Evolutionary conservation across 2,329 filamentous ascomycete genomes (phyloP).

Genomic region (Lecanicillium sp.): DNA sequence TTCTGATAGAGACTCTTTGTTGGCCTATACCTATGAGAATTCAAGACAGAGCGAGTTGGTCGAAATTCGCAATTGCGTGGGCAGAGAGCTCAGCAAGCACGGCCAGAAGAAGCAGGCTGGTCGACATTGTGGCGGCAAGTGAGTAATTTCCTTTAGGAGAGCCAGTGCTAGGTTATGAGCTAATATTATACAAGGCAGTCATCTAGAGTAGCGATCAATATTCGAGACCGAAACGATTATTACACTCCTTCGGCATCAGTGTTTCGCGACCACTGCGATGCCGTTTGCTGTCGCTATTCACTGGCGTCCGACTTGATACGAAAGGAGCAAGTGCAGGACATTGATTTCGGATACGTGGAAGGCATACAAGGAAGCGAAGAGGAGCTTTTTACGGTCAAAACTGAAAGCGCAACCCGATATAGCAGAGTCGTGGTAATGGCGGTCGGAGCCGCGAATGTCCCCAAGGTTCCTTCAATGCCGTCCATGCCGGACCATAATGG

Average conservation of each 20-base stretch:
- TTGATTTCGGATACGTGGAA: slow-evolving; percentile 48
- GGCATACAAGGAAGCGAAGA: slow-evolving; percentile 36
- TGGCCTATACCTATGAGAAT: slow-evolving; percentile 59
- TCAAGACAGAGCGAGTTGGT: slow-evolving; percentile 55
- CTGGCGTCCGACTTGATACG: slow-evolving; percentile 42
- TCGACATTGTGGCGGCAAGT: slow-evolving; percentile 33
- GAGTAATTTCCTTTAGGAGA: slow-evolving; percentile 11
- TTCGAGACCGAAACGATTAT: slow-evolving; percentile 62
- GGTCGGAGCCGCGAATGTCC: slow-evolving; percentile 59
- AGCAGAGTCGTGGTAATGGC: slow-evolving; percentile 61
- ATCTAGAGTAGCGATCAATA: slow-evolving; percentile 48
- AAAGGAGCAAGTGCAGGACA: slow-evolving; percentile 51
- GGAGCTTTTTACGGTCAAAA: slow-evolving; percentile 58
- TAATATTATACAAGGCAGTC: slow-evolving; percentile 29
- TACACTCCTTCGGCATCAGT: slow-evolving; percentile 55
- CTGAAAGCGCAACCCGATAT: slow-evolving; percentile 45
- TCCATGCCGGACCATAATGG: slow-evolving; percentile 19
- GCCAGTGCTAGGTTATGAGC: background rate
- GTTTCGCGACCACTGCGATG: slow-evolving; percentile 54
- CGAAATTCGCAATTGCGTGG: slow-evolving; percentile 67
- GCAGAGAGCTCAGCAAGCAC: slow-evolving; percentile 75
- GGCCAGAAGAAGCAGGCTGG: slow-evolving; percentile 54
- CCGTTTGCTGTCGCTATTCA: slow-evolving; percentile 48
- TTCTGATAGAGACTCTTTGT: slow-evolving; percentile 62
- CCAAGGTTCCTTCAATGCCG: slow-evolving; percentile 34